Evolutionary conservation across 106 monocot genomes (phyloP).

Genomic region (Hemerocallis citrina): DNA sequence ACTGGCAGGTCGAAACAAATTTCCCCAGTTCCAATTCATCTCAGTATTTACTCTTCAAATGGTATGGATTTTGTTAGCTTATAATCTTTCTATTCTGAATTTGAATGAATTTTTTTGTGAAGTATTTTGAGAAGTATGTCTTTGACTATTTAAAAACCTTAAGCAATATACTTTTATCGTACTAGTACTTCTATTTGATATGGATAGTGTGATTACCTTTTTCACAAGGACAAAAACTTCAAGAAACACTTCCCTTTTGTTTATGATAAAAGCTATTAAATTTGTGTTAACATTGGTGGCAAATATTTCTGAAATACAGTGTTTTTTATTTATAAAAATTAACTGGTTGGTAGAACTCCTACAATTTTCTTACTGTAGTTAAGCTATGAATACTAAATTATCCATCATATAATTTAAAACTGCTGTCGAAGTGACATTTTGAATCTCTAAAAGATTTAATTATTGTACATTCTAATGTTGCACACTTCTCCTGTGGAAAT

Average conservation of each 20-base stretch:
- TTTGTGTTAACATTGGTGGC: not conserved
- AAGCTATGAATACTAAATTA: too few relatives aligned
- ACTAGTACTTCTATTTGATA: not conserved
- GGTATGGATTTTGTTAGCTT: constrained; percentile 13
- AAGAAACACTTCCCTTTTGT: too few relatives aligned
- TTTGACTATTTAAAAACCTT: not conserved
- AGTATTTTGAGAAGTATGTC: not conserved
- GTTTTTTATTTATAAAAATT: too few relatives aligned
- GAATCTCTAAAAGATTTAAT: not conserved
- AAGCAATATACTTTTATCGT: not conserved
- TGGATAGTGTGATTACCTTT: too few relatives aligned
- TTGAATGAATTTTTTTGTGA: not conserved
- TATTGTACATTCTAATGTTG: not conserved
- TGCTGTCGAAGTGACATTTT: too few relatives aligned
- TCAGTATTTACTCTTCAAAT: constrained; percentile 63
- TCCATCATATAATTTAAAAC: too few relatives aligned
- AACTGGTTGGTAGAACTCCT: too few relatives aligned
- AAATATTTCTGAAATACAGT: not conserved
- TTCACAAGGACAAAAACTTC: too few relatives aligned
- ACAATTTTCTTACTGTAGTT: too few relatives aligned
- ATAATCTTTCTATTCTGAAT: not conserved
- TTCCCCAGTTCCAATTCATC: constrained; percentile 69
- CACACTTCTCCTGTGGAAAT: not conserved
- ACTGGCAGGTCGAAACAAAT: constrained; percentile 66
- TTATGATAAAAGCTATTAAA: too few relatives aligned